Base-by-base conservation (phyloP, 2,329 filamentous ascomycete genomes). In the Acrocalymma vagum region DNA sequence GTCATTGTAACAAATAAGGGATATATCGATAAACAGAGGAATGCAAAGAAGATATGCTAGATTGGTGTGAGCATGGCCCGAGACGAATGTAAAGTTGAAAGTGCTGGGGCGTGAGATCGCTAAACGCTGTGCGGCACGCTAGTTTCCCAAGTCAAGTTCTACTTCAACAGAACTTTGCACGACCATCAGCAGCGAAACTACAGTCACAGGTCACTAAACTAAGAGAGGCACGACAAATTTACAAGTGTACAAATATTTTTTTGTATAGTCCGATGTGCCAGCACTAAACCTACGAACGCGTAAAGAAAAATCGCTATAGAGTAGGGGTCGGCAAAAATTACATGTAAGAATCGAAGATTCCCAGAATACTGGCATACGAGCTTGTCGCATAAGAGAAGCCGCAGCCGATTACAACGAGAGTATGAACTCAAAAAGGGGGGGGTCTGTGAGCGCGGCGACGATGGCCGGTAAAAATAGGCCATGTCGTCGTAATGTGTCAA, bases 381-480 rank as follows among this genome's bases (percentile, higher is more conserved):
- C n/a, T n/a, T n/a, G n/a, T n/a, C n/a, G n/a, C n/a, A n/a, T n/a
- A n/a, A n/a, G n/a, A n/a, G n/a, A 34, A 33, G 23, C 23, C 24
- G 48, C 51, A 34, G 52, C 55, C 48, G 39, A 70, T 69, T 69
- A 70, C 62, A 70, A 69, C 62, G 65, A 69, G 62, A 48, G 66
- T 68, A 67, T 50, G 51, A 65, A 67, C 55, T 54, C 61, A 63
- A 63, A 56, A 51, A 43, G 28, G 43, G 38, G 40, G 39, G 22
- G 36, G 42, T 31, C 30, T 38, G 31, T 36, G 38, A 38, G 46
- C 59, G 52, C 61, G 62, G 60, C 60, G 60, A 63, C 49, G 49
- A 53, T 60, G 53, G 55, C 61, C 57, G 55, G 43, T 59, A 51
- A 44, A 28, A 35, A 48, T 44, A 37, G 53, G 51, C 60, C 60